A percentile compares a stretch with the other conserved stretches of the same genome.
phyloP scores from a whole-genome alignment of 2,329 filamentous ascomycete species.

The Claviceps citrina region DNA sequence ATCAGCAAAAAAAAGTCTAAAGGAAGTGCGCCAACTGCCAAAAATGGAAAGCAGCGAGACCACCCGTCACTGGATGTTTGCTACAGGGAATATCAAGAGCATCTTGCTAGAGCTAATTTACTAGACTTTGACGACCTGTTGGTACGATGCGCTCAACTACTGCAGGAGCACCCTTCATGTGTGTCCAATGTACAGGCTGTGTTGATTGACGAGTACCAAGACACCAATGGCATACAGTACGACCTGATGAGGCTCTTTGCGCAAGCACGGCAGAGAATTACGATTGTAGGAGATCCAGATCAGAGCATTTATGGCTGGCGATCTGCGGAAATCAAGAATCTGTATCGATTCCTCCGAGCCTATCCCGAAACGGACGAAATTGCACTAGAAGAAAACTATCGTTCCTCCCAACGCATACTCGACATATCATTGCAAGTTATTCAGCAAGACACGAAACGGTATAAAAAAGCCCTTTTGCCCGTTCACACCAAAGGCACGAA shows the following conservation, averaged over 20 bases:
- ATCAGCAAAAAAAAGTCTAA: slow-evolving; percentile 56
- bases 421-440: slow-evolving; percentile 71
- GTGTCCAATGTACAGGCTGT: slow-evolving; percentile 83
- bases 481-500: slow-evolving; percentile 66
- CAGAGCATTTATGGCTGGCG: slow-evolving; percentile 97
- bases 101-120: slow-evolving; percentile 60
- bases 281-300: slow-evolving; percentile 89
- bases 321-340: slow-evolving; percentile 80
- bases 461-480: slow-evolving; percentile 63
- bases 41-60: slow-evolving; percentile 22
- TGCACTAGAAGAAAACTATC: slow-evolving; percentile 84
- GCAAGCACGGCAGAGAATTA: slow-evolving; percentile 57
- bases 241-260: slow-evolving; percentile 85
- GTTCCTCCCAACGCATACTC: slow-evolving; percentile 76
- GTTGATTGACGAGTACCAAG: slow-evolving; percentile 93
- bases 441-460: slow-evolving; percentile 70
- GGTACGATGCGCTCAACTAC: slow-evolving; percentile 64
- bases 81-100: slow-evolving; percentile 63
- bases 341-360: slow-evolving; percentile 59
- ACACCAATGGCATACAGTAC: slow-evolving; percentile 90
- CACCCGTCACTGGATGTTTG: slow-evolving; percentile 48
- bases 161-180: slow-evolving; percentile 58
- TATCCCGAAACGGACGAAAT: slow-evolving; percentile 70
- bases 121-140: slow-evolving; percentile 92
- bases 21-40: slow-evolving; percentile 31